phyloP scores from a whole-genome alignment of 2,329 filamentous ascomycete species.

The Cyphellophora attinorum region DNA sequence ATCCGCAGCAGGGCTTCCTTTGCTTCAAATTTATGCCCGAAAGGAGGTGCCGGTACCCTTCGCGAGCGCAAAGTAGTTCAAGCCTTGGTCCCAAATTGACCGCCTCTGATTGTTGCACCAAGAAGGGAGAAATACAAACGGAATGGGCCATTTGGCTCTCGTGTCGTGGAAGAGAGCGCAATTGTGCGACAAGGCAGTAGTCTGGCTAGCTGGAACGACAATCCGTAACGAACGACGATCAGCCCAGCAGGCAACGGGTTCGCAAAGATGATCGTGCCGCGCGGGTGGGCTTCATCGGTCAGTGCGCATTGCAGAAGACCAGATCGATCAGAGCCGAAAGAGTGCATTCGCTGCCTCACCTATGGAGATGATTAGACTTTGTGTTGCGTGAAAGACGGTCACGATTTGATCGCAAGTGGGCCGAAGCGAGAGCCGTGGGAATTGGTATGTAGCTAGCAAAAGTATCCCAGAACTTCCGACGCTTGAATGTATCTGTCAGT shows the following conservation, averaged over 20 bases:
- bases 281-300: background rate
- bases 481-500: background rate
- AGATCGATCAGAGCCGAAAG: background rate
- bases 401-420: background rate
- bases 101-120: no score
- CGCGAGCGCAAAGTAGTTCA: no score
- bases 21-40: no score
- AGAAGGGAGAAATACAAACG: no score
- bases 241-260: background rate
- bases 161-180: background rate
- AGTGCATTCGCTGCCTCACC: background rate
- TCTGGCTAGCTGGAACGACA: background rate
- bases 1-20: no score
- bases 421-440: background rate
- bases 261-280: background rate
- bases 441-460: background rate
- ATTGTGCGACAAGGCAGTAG: background rate
- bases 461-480: background rate
- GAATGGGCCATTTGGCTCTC: no score
- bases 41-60: no score
- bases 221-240: background rate
- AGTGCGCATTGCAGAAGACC: background rate
- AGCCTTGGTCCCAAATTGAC: no score
- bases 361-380: background rate
- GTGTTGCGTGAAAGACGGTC: slow-evolving; percentile 1